Percentiles rank a stretch among this genome's conserved stretches.
phyloP scores from a whole-genome alignment of 2,329 filamentous ascomycete genomes.

The Raffaelea deltoideospora region DNA sequence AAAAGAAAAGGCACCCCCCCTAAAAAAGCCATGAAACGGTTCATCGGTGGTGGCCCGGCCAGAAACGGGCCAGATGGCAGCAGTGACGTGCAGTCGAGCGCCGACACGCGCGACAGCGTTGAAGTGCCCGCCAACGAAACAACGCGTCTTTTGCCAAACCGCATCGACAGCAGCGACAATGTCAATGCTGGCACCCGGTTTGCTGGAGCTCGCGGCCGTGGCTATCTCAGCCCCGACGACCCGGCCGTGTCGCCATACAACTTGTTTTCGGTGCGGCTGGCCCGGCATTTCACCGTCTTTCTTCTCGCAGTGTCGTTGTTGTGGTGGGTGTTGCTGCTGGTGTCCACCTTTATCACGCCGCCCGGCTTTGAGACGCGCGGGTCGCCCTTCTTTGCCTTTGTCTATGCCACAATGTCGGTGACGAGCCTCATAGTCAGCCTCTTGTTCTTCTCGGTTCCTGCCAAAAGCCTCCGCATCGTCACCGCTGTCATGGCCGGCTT shows the following conservation, averaged over 20 bases:
- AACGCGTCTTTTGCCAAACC: constrained; percentile 54
- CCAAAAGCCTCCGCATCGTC: constrained; percentile 60
- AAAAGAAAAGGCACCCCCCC: no score
- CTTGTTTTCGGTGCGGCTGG: constrained; percentile 72
- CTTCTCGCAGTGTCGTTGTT: constrained; percentile 62
- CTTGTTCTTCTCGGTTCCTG: constrained; percentile 78
- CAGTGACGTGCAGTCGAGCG: not conserved
- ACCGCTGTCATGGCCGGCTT: constrained; percentile 52
- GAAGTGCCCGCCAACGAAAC: constrained; percentile 25
- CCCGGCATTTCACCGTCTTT: constrained; percentile 62
- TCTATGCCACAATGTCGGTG: constrained; percentile 64
- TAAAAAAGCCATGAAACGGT: no score
- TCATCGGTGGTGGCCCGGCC: no score
- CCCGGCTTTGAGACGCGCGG: constrained; percentile 75
- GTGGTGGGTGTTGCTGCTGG: constrained; percentile 89
- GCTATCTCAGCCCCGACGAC: constrained; percentile 62
- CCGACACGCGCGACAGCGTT: not conserved
- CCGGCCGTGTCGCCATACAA: constrained; percentile 89
- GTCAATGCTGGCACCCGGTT: no score
- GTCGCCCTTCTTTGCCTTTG: constrained; percentile 83
- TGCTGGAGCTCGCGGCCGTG: constrained; percentile 10
- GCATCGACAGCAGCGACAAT: constrained; percentile 35
- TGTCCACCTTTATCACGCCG: constrained; percentile 80
- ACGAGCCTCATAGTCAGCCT: constrained; percentile 62
- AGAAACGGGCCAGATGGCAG: not conserved